Evolutionary conservation across 768 basidiomycete genomes (phyloP), one percentile per base, ranked within the genome.

Genomic region (Leccinum truebloodii): DNA sequence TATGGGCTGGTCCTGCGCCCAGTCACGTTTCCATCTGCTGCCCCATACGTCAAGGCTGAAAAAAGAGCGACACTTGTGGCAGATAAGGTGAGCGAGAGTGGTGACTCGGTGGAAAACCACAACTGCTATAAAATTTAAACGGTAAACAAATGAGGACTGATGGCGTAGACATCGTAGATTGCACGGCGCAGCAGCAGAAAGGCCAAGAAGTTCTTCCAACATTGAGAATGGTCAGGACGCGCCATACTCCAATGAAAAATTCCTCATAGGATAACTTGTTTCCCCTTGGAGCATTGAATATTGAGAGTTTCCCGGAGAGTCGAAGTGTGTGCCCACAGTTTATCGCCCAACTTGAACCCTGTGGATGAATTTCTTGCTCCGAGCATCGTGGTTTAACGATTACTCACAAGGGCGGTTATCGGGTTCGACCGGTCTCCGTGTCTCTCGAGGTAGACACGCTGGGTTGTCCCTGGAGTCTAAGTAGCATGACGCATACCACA

Each of bases 181-280:
- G 51, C 71, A 28, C 64, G 70, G 2, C 55, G 41, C 20, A 72
- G 41, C 3, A 63, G 39, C 1, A 44, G 51, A 10, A 63, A 7
- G 9, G 26, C 30, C 0, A 57, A 41, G 30, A 67, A 2, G 30
- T 46, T 18, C 14, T 58, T 35, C 58, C 58, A 69, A 54, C 1
- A 60, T 26, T 18, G 35, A 46, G 20, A 60, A 20, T 69, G 16
- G 73, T 37, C 8, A 69, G 56, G 39, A 73, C 26, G 18, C 69
- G 71, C 70, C 70, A 71, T 32, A 71, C 52, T 9, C 70, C 70
- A 32, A 71, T 55, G 6, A 9, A 50, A 32, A 62, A 48, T 41
- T 71, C 71, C 4, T 62, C 50, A 16, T 58, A 62, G 12, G 39
- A 22, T 30, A 10, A 10, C 7, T 65, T 54, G 32, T 34, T 49